phyloP scores from a whole-genome alignment of 345 rosid genomes.

The Nasturtium officinale region DNA sequence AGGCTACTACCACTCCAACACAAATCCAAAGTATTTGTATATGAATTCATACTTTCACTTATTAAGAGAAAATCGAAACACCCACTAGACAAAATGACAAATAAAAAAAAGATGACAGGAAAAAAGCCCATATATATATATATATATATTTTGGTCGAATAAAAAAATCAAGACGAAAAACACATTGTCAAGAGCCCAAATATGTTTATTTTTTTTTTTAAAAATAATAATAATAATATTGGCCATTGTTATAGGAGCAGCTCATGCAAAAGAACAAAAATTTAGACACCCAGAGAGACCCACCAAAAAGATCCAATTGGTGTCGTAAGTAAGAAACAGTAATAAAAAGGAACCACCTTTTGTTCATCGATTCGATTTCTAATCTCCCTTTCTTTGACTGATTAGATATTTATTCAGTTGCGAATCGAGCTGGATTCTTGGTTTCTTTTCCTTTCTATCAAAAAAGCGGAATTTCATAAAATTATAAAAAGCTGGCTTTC shows the following conservation, averaged over 20 bases:
- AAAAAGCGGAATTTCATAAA: constrained; percentile 2
- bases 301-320: not conserved
- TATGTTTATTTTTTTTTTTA: too few relatives aligned
- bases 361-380: constrained; percentile 30
- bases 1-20: too few relatives aligned
- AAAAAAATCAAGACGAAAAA: too few relatives aligned
- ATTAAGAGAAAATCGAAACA: too few relatives aligned
- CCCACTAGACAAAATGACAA: too few relatives aligned
- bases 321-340: constrained; percentile 19
- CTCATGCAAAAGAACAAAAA: not conserved
- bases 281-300: constrained; percentile 15
- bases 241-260: not conserved
- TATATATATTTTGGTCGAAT: too few relatives aligned
- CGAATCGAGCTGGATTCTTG: constrained; percentile 39
- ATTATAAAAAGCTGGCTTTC: constrained; percentile 44
- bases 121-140: too few relatives aligned
- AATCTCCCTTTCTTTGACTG: constrained; percentile 25
- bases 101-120: too few relatives aligned
- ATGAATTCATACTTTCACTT: too few relatives aligned
- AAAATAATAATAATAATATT: too few relatives aligned
- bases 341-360: constrained; percentile 24
- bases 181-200: too few relatives aligned
- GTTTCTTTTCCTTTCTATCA: not conserved
- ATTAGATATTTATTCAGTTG: not conserved
- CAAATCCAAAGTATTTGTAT: too few relatives aligned